A percentile compares a stretch with the other conserved stretches of the same genome.
These are phyloP conservation scores for Trichaptum fuscoviolaceum DNA, from an alignment of 768 basidiomycete species.

Conservation along the genomic window DNA sequence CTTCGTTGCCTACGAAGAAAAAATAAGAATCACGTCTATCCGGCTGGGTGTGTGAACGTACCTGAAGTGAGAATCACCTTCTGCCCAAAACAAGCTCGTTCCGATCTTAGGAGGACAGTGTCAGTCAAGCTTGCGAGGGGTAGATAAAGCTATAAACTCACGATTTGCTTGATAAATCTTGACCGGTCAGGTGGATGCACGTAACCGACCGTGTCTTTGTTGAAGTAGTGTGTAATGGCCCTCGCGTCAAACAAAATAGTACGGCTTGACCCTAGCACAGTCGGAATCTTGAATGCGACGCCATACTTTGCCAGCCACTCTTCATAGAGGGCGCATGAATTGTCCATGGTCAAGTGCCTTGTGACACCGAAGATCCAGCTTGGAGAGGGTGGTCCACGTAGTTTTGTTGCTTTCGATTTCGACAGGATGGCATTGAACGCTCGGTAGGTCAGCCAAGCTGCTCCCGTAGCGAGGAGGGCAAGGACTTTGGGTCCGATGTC, in stretches of 20 bases:
- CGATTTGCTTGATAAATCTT: background rate
- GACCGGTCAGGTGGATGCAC: background rate
- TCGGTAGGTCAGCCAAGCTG: background rate
- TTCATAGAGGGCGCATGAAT: constrained; percentile 33
- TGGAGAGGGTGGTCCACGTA: constrained; percentile 33
- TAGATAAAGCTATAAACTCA: background rate
- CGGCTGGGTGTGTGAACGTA: background rate
- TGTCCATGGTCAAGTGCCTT: constrained; percentile 22
- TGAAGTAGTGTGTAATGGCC: background rate
- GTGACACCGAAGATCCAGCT: constrained; percentile 39
- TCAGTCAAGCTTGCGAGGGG: background rate
- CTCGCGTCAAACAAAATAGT: background rate
- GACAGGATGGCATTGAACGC: background rate
- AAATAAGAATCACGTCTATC: background rate
- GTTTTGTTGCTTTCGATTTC: background rate
- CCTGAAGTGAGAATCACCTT: background rate
- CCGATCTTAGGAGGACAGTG: background rate
- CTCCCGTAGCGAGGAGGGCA: background rate
- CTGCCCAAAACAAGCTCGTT: background rate
- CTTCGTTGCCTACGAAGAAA: background rate
- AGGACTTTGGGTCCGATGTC: background rate
- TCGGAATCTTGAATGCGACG: constrained; percentile 28
- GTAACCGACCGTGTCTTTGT: background rate
- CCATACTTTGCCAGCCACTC: constrained; percentile 47
- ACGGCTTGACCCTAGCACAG: background rate